Percentiles rank a stretch among this genome's conserved stretches.
phyloP scores from a whole-genome alignment of 1,284 basidiomycete genomes.

The Ustilago tritici region DNA sequence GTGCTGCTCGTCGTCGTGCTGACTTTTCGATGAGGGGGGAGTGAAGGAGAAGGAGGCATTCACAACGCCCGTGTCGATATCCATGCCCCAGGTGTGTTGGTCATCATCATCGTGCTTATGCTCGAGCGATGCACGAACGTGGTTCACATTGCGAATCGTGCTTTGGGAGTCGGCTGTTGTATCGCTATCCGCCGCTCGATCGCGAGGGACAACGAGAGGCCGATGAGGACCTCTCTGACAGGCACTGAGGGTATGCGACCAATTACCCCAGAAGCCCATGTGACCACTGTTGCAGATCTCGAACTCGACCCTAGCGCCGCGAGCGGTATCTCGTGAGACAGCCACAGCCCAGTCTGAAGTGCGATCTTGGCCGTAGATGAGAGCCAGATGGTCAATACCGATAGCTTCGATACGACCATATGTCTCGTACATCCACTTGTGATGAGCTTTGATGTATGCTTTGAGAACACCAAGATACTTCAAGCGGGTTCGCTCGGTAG shows the following conservation, averaged over 20 bases:
- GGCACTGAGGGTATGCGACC: slow-evolving; percentile 53
- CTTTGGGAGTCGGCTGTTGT: neutral
- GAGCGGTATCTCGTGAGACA: slow-evolving; percentile 49
- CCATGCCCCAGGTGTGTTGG: slow-evolving; percentile 13
- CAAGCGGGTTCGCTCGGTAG: slow-evolving; percentile 52
- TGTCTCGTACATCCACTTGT: slow-evolving; percentile 54
- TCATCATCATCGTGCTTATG: slow-evolving; percentile 4
- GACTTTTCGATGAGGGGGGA: neutral
- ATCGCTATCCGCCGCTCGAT: neutral
- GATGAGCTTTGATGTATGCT: slow-evolving; percentile 53
- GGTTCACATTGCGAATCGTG: slow-evolving; percentile 11
- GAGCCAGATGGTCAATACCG: slow-evolving; percentile 46
- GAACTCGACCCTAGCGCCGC: slow-evolving; percentile 54
- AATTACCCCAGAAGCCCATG: slow-evolving; percentile 53
- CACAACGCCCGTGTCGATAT: slow-evolving; percentile 21
- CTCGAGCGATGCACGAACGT: slow-evolving; percentile 9
- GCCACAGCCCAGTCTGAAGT: slow-evolving; percentile 61
- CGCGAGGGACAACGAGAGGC: slow-evolving; percentile 1
- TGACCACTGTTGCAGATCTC: slow-evolving; percentile 49
- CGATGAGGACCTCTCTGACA: slow-evolving; percentile 57
- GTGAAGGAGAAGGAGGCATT: slow-evolving; percentile 29
- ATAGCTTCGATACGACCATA: slow-evolving; percentile 58
- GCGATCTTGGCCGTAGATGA: slow-evolving; percentile 57
- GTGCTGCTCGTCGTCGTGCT: slow-evolving; percentile 13
- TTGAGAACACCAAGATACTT: slow-evolving; percentile 58